Conservation (phyloP, 2,329 filamentous ascomycete species). For the Penicillium sp. region DNA sequence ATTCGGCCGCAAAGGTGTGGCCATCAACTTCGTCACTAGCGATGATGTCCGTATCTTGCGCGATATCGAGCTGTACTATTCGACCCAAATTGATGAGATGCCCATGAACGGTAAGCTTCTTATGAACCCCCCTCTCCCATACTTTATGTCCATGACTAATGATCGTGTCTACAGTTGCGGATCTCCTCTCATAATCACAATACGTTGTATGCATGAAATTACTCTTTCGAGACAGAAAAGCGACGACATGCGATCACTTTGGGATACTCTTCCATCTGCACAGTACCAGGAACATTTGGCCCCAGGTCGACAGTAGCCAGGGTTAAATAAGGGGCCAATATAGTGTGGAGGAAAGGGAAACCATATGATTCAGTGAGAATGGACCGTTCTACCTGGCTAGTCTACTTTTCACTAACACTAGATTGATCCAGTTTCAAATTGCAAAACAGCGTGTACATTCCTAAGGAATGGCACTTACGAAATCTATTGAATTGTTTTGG, state of each 20-base stretch:
- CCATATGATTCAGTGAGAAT: constrained; percentile 24
- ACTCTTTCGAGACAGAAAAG: constrained; percentile 14
- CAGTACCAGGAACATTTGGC: not conserved
- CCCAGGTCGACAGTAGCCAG: not conserved
- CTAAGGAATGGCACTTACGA: constrained; percentile 14
- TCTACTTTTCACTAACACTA: constrained; percentile 18
- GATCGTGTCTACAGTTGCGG: constrained; percentile 32
- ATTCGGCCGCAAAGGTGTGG: constrained; percentile 99
- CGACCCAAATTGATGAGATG: constrained; percentile 99
- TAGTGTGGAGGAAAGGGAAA: constrained; percentile 45
- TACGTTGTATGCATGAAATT: not conserved
- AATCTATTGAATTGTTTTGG: constrained; percentile 16
- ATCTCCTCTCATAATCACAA: constrained; percentile 40
- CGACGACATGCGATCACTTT: not conserved
- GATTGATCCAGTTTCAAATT: constrained; percentile 18
- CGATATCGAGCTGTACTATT: constrained; percentile 99
- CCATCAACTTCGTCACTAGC: constrained; percentile 99
- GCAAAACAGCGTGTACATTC: constrained; percentile 15
- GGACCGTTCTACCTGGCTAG: constrained; percentile 7
- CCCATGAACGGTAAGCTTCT: constrained; percentile 82
- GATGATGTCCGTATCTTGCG: constrained; percentile 99
- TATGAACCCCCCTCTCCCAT: not conserved
- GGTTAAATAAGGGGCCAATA: constrained; percentile 19
- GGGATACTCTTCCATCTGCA: not conserved
- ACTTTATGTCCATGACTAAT: constrained; percentile 14